These are phyloP conservation scores for Tuber magnatum DNA, from an alignment of 495 filamentous ascomycete genomes.

Conservation along the genomic window DNA sequence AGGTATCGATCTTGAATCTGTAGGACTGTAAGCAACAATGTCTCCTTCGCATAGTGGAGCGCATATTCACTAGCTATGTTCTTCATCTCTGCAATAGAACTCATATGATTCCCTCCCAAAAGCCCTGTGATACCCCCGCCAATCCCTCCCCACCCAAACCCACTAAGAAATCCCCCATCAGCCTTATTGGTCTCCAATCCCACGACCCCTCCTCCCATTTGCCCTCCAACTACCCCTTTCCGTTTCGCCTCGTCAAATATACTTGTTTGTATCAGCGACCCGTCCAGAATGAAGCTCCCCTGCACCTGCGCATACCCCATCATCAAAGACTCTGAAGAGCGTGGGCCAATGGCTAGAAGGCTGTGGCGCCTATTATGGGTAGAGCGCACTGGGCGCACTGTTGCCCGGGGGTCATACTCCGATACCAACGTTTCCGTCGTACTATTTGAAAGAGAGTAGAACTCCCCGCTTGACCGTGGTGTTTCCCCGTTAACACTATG, in stretches of 20 bases:
- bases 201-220: conserved; percentile 71
- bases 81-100: conserved; percentile 90
- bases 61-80: conserved; percentile 53
- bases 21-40: conserved; percentile 21
- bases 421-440: conserved; percentile 89
- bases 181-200: conserved; percentile 68
- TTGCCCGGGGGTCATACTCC: conserved; percentile 69
- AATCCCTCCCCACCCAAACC: conserved; percentile 81
- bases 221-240: conserved; percentile 81
- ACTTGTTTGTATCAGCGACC: conserved; percentile 78
- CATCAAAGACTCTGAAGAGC: conserved; percentile 67
- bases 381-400: conserved; percentile 47
- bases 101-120: conserved; percentile 74
- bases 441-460: conserved; percentile 87
- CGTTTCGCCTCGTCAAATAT: conserved; percentile 94
- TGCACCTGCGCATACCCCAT: conserved; percentile 98
- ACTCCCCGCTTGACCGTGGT: conserved; percentile 84
- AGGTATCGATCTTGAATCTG: conserved; percentile 69
- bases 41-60: conserved; percentile 11
- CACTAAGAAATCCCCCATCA: conserved; percentile 70
- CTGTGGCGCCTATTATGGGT: conserved; percentile 54
- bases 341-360: conserved; percentile 40
- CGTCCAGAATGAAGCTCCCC: conserved; percentile 84
- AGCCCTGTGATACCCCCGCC: conserved; percentile 83
- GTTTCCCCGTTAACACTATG: conserved; percentile 51